These are phyloP conservation scores for Pyrenochaeta sp. DNA, from an alignment of 2,329 filamentous ascomycete species.

Conservation along the genomic window DNA sequence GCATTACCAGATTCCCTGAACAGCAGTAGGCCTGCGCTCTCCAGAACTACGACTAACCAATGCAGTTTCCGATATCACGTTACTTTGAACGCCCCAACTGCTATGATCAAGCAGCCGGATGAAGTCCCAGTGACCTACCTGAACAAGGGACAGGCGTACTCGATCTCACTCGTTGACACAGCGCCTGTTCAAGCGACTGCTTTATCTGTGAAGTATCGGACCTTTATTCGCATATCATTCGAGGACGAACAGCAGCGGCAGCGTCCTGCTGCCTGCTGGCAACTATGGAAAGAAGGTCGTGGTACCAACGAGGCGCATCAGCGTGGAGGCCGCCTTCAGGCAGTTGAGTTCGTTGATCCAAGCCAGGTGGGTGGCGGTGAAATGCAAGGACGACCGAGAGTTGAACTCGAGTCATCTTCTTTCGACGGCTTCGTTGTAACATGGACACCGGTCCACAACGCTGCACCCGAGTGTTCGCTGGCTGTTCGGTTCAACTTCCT, in stretches of 20 bases:
- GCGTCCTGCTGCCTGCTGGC: conserved; percentile 84
- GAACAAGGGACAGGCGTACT: conserved; percentile 96
- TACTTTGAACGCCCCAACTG: conserved; percentile 90
- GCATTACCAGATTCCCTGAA: conserved; percentile 23
- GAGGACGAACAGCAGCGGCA: conserved; percentile 93
- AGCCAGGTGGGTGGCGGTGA: conserved; percentile 63
- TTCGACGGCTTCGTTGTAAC: conserved; percentile 94
- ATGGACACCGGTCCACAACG: conserved; percentile 77
- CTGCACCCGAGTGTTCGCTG: conserved; percentile 78
- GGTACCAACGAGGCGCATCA: conserved; percentile 97
- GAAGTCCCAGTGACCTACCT: conserved; percentile 98
- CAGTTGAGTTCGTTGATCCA: conserved; percentile 88
- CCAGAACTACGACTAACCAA: conserved; percentile 26
- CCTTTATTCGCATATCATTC: conserved; percentile 93
- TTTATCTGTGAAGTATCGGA: conserved; percentile 78
- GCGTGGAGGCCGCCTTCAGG: conserved; percentile 87
- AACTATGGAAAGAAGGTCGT: conserved; percentile 93
- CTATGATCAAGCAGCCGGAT: conserved; percentile 88
- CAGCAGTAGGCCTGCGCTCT: not conserved
- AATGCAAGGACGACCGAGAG: conserved; percentile 53
- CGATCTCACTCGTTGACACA: conserved; percentile 83
- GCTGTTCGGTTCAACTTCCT: conserved; percentile 97
- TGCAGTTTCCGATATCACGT: conserved; percentile 83
- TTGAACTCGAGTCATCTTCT: conserved; percentile 68
- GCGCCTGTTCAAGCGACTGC: conserved; percentile 62